Evolutionary conservation across 148 eudicot species (phyloP), one percentile per base, ranked within the genome.

Genomic region (Linanthus parryae): DNA sequence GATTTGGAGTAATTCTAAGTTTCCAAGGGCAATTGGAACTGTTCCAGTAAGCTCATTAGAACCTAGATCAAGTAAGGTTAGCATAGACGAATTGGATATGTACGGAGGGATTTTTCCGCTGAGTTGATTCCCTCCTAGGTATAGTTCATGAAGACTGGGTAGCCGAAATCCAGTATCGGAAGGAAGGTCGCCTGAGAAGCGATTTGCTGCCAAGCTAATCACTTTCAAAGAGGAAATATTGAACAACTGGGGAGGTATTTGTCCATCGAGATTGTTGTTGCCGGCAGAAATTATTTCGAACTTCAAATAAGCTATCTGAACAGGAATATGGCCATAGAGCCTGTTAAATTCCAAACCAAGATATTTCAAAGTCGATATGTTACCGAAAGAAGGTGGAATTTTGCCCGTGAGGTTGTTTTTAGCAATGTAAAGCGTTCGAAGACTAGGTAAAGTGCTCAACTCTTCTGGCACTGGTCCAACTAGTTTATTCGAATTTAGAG

Each of bases 341-440:
- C 25, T 45, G n/a, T 45, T 45, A 1, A 4, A 12, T 7, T 20
- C 13, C 16, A 39, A 8, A 8, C 43, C 43, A 39, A 39, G 15
- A 7, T n/a, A n/a, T n/a, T 39, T 7, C 3, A 39, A n/a, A 7
- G 14, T 39, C 11, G 16, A 39, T 4, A 39, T 5, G 43, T 39
- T 39, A 17, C 38, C 54, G 11, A 50, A 8, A 7, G 54, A 50
- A 30, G 39, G 9, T 2, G 54, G 54, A 28, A 50, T 29, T 18
- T 16, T 7, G 12, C 54, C 38, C 8, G 39, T 30, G 3, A 50
- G 30, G 12, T 31, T 19, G 30, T 50, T 50, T 29, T 34, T 50
- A 28, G 38, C 28, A 9, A 50, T 22, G 30, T 20, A n/a, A 31
- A 50, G 54, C 7, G 2, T 23, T 28, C 30, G 30, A 4, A 50